phyloP scores from a whole-genome alignment of 2,329 filamentous ascomycete genomes.

The Curvularia lunata region DNA sequence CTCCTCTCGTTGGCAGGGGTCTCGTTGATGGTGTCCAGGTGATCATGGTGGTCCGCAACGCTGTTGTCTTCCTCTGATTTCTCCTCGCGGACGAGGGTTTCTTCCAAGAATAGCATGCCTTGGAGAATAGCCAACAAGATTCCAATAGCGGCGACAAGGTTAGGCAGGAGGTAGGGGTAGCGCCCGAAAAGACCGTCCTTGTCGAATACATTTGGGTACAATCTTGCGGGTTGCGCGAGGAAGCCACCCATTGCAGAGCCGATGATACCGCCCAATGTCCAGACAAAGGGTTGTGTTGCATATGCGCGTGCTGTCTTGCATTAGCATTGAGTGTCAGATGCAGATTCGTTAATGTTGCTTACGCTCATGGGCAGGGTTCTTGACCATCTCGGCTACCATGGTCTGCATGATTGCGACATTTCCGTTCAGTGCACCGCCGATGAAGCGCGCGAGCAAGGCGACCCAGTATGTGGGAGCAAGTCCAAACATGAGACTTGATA shows the following conservation, averaged over 20 bases:
- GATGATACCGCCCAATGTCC: constrained; percentile 87
- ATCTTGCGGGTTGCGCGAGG: constrained; percentile 77
- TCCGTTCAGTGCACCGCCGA: constrained; percentile 85
- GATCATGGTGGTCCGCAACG: constrained; percentile 53
- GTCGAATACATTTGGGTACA: constrained; percentile 76
- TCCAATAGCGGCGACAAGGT: constrained; percentile 78
- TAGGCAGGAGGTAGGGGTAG: constrained; percentile 88
- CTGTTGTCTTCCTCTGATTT: constrained; percentile 48
- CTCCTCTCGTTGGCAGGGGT: constrained; percentile 67
- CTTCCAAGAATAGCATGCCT: constrained; percentile 79
- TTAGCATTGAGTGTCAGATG: constrained; percentile 15
- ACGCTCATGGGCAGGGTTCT: constrained; percentile 88
- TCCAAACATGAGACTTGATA: constrained; percentile 83
- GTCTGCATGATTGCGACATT: constrained; percentile 91
- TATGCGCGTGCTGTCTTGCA: constrained; percentile 73
- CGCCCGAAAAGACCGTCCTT: constrained; percentile 71
- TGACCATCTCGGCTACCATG: constrained; percentile 92
- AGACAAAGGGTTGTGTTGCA: constrained; percentile 91
- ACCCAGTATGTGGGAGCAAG: constrained; percentile 84
- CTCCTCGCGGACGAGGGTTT: constrained; percentile 61
- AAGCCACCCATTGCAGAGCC: constrained; percentile 85
- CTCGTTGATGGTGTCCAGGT: constrained; percentile 75
- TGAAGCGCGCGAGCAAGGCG: constrained; percentile 74
- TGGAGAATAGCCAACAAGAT: constrained; percentile 79
- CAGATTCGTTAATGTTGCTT: constrained; percentile 49